phyloP scores from a whole-genome alignment of 2,329 filamentous ascomycete species.

The Fusarium euwallaceae region DNA sequence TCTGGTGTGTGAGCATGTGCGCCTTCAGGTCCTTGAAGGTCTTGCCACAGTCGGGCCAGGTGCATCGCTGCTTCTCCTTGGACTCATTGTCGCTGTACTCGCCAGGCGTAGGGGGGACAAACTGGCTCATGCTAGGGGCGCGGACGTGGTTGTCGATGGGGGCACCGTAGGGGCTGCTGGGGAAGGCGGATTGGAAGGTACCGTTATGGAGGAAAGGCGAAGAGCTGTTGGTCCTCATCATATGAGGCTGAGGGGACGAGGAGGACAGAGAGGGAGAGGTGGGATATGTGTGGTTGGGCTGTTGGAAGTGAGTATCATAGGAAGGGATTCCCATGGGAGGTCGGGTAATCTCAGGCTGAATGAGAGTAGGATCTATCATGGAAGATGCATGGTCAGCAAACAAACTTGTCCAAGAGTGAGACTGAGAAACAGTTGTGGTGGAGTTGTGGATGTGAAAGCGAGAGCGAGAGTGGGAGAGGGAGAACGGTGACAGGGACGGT shows the following conservation, averaged over 20 bases:
- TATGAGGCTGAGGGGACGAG: conserved; percentile 63
- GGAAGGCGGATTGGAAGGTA: conserved; percentile 64
- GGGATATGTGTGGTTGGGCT: conserved; percentile 63
- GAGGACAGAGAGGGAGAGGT: conserved; percentile 74
- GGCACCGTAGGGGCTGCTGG: conserved; percentile 67
- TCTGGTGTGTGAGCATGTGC: conserved; percentile 94
- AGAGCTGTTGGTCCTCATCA: conserved; percentile 67
- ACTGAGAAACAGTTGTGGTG: conserved; percentile 10
- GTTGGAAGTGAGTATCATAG: conserved; percentile 64
- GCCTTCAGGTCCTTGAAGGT: conserved; percentile 93
- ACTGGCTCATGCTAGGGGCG: conserved; percentile 77
- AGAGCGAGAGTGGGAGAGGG: neutral
- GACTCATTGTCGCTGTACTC: conserved; percentile 73
- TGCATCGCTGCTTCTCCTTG: conserved; percentile 80
- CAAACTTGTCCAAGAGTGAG: conserved; percentile 13
- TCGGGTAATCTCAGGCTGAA: conserved; percentile 67
- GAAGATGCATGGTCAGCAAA: conserved; percentile 54
- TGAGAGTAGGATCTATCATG: conserved; percentile 66
- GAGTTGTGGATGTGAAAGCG: conserved; percentile 21
- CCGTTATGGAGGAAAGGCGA: conserved; percentile 76
- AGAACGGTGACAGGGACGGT: conserved; percentile 24
- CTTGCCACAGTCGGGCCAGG: conserved; percentile 85
- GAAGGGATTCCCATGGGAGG: conserved; percentile 60
- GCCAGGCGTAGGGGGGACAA: conserved; percentile 72
- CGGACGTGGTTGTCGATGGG: conserved; percentile 63